A percentile compares a stretch with the other conserved stretches of the same genome.
These are phyloP conservation scores for Dictyostelium capitatum DNA, from an alignment of 78 protist species.

Conservation along the genomic window DNA sequence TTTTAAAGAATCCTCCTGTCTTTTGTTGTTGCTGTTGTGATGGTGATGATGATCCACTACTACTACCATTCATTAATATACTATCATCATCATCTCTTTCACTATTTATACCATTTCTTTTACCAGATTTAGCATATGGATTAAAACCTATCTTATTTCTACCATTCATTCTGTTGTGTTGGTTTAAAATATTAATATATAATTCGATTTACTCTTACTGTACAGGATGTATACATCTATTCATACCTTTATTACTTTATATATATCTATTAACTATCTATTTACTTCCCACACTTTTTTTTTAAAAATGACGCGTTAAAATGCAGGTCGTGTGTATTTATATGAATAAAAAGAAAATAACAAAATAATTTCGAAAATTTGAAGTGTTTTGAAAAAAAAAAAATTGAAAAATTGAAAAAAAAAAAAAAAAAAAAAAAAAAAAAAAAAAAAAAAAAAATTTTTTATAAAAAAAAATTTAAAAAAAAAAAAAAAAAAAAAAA, in stretches of 20 bases:
- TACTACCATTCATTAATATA: background rate
- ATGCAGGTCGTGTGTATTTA: no score
- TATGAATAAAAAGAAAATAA: no score
- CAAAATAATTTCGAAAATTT: no score
- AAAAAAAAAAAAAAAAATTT: no score
- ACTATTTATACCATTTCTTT: background rate
- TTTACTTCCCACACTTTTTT: no score
- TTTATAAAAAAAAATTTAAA: no score
- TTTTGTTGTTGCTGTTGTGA: background rate
- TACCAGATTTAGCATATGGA: constrained; percentile 1
- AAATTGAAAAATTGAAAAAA: no score
- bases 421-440: no score
- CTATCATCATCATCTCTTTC: background rate
- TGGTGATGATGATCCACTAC: background rate
- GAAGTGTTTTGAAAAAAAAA: no score
- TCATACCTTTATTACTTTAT: background rate
- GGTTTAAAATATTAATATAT: background rate
- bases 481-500: no score
- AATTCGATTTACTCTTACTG: background rate
- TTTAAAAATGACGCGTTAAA: no score
- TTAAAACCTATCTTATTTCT: background rate
- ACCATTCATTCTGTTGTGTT: background rate
- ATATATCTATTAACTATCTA: background rate
- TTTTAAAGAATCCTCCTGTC: constrained; percentile 9
- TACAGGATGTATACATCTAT: background rate